Evolutionary conservation across 768 basidiomycete genomes (phyloP).

Genomic region (Mycena indigotica): DNA sequence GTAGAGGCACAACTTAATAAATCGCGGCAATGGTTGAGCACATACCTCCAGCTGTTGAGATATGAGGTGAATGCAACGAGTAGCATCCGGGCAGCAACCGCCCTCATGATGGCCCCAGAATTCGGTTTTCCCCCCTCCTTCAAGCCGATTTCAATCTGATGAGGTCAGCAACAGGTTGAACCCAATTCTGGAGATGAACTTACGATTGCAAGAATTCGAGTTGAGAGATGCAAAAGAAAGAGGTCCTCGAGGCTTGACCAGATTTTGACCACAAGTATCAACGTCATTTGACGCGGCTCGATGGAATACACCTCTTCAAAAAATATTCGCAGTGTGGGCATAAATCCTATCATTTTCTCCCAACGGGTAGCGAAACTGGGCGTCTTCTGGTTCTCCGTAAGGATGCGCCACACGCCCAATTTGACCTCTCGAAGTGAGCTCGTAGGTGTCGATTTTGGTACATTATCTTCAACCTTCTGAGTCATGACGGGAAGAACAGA

Average conservation of each 20-base stretch:
- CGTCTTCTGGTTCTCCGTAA: conserved; percentile 10
- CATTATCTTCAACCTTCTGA: background rate
- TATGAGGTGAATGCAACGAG: conserved; percentile 12
- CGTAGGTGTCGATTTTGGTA: background rate
- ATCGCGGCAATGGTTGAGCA: background rate
- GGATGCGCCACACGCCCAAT: conserved; percentile 20
- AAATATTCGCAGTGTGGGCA: conserved; percentile 12
- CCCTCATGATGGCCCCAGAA: conserved; percentile 8
- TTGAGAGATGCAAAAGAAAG: conserved; percentile 12
- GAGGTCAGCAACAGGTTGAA: background rate
- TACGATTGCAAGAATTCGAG: conserved; percentile 13
- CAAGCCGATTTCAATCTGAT: conserved; percentile 20
- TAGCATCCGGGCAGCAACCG: conserved; percentile 12
- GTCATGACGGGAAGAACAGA: background rate
- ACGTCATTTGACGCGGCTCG: conserved; percentile 4
- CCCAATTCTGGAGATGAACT: background rate
- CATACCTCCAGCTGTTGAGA: conserved; percentile 13
- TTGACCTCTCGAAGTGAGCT: conserved; percentile 8
- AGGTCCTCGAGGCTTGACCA: conserved; percentile 18
- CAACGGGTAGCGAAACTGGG: conserved; percentile 7
- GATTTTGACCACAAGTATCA: conserved; percentile 8
- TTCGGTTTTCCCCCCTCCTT: conserved; percentile 14
- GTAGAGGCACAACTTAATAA: background rate
- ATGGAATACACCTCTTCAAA: conserved; percentile 8
- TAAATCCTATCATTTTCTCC: conserved; percentile 5